Base-by-base conservation (phyloP, 2,329 filamentous ascomycete genomes). In the Colletotrichum sp. region DNA sequence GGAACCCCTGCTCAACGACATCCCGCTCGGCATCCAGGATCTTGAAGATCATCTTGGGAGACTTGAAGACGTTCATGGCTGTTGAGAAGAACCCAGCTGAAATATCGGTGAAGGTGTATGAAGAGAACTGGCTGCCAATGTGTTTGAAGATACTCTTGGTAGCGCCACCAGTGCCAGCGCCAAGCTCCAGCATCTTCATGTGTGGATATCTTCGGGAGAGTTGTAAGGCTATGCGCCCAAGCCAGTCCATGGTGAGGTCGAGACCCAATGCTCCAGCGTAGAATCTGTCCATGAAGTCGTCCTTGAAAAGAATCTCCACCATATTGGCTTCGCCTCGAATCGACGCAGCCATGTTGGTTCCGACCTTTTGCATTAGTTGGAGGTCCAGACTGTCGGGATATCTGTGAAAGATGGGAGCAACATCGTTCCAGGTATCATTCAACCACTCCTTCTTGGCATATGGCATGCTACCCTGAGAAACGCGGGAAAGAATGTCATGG, bases 91-190 rank as follows among this genome's bases (percentile, higher is more conserved):
- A 79, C 1, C 76, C 75, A 8, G 61, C 55, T 10, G 75, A 77
- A 15, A 79, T 71, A 48, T 81, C 80, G 10, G 80, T 80, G 66
- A 77, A 81, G 16, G 71, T 78, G 65, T 81, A 80, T 10, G 65
- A 73, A 36, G 60, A 48, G 34, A 67, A 72, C n/a, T 61, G 58
- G 38, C 68, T 66, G 38, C 71, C 66, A 15, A 78, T 43, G 18
- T 71, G 56, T 15, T 75, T 66, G 70, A 78, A 38, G 67, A 78
- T 18, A 18, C 58, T 48, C n/a, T 65, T 68, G 66, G 48, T 70
- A 55, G 15, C 67, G 43, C 82, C 83, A 2, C 86, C 88, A 3
- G 85, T 88, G 1, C 87, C 87, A 12, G 84, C 87, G 36, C 87
- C 86, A 10, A 86, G 79, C 72, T 82, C 80, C 1, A 88, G 79